Evolutionary conservation across 2,329 filamentous ascomycete species (phyloP), one percentile per base, ranked within the genome.

Genomic region (Lachnellula suecica): DNA sequence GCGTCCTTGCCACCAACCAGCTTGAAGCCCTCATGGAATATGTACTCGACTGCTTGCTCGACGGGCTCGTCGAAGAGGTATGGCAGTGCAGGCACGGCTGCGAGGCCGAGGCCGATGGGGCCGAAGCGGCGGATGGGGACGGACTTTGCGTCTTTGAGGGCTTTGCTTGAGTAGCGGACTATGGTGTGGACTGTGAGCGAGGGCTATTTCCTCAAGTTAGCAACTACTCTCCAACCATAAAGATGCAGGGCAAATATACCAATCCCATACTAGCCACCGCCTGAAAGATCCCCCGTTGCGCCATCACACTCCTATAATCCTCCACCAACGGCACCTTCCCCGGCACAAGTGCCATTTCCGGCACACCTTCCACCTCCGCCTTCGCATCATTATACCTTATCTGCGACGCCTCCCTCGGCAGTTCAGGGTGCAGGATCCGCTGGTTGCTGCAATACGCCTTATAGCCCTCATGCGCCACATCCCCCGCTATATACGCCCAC

Each of bases 391-490:
- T 45, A 59, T 66, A 47, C 65, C 66, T 49, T 45, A 59, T 56
- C 8, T 62, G 60, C 2, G 56, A 52, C 35, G 66, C 66, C 54
- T 64, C 60, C 35, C 65, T 49, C 24, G 83, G 76, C 11, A 85
- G 68, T 9, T 85, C 77, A 0, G 91, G 90, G 61, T 92, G 82
- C 20, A 91, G 72, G 1, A 83, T 78, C 35, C 82, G 81, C 70
- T 94, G 89, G 68, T 99, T 97, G 51, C 88, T 83, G 70, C 88
- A 81, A 70, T 97, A 97, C 7, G 93, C 87, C 68, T 97, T 96
- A 77, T 96, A 97, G 5, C 94, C 93, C 71, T 99, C 94, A 67
- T 97, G 87, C 29, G 82, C 79, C 44, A 97, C 93, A 66, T 99
- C 94, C 44, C 94, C 93, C 13, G 91, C 72, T 20, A 99, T 82